Conservation (phyloP, 164 flowering plant species). For the Warburgia ugandensis region DNA sequence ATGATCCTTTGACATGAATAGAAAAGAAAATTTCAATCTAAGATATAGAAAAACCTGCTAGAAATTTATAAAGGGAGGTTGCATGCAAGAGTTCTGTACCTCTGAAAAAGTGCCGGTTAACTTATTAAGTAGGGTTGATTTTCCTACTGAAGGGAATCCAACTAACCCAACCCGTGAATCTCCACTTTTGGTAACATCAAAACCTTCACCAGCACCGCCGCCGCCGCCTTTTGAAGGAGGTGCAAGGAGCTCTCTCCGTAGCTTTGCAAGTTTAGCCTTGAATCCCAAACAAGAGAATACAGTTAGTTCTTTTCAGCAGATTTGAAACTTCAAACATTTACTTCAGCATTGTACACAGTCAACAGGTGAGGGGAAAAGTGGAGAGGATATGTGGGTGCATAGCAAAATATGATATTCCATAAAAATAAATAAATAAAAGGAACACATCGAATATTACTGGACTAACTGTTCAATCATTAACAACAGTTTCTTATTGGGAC, state of each 20-base stretch:
- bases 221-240: conserved; percentile 92
- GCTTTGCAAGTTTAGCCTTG: conserved; percentile 97
- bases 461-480: no score
- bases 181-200: conserved; percentile 98
- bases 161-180: conserved; percentile 98
- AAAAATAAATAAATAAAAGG: no score
- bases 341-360: background rate
- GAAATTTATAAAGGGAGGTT: no score
- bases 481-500: no score
- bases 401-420: no score
- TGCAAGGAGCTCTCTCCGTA: conserved; percentile 78
- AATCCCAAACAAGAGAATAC: conserved; percentile 7
- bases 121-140: conserved; percentile 90
- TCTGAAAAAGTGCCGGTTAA: conserved; percentile 97
- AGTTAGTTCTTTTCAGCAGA: conserved; percentile 6
- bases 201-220: conserved; percentile 86
- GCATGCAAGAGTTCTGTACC: conserved; percentile 33
- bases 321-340: background rate
- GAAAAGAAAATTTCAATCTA: no score
- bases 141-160: conserved; percentile 98
- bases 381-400: no score
- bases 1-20: no score
- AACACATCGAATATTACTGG: no score
- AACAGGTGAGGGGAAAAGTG: no score
- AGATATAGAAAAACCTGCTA: no score